Evolutionary conservation across 2,329 filamentous ascomycete species (phyloP).

Genomic region (Diaporthe sp.): DNA sequence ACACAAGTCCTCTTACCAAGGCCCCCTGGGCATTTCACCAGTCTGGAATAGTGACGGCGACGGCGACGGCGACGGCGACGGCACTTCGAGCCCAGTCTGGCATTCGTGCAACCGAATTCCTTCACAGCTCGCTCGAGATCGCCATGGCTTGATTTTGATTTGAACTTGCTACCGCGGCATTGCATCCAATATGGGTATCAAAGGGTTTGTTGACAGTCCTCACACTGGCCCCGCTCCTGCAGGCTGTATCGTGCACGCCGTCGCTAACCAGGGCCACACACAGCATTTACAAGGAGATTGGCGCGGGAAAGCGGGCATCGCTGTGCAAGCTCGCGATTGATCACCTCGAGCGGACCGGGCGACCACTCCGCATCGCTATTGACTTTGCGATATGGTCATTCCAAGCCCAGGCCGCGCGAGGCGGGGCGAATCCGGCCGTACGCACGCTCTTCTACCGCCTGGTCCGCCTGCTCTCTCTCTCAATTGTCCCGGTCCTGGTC

Average conservation of each 20-base stretch:
- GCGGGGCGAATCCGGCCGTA: constrained; percentile 89
- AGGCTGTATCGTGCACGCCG: not conserved
- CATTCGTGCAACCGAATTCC: not conserved
- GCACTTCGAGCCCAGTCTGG: not conserved
- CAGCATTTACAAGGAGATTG: constrained; percentile 92
- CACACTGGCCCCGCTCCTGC: not conserved
- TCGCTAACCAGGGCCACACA: not conserved
- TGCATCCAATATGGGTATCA: constrained; percentile 68
- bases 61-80: constrained; percentile 16
- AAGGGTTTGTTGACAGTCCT: constrained; percentile 57
- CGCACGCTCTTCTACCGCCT: constrained; percentile 94
- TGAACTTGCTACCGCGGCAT: not conserved
- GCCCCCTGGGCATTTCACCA: constrained; percentile 15
- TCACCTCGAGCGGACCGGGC: constrained; percentile 74
- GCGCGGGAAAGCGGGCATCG: constrained; percentile 80
- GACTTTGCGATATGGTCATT: constrained; percentile 99
- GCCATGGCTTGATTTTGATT: constrained; percentile 28
- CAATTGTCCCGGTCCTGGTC: constrained; percentile 63
- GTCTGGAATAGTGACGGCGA: not conserved
- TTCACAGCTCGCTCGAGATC: not conserved
- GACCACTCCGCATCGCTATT: constrained; percentile 87
- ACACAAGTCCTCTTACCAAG: constrained; percentile 38
- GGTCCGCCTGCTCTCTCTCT: constrained; percentile 61
- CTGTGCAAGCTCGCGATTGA: constrained; percentile 85
- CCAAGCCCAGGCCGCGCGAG: constrained; percentile 85